These are phyloP conservation scores for Starmerella stellata DNA, from an alignment of 805 yeast genomes.

Conservation along the genomic window DNA sequence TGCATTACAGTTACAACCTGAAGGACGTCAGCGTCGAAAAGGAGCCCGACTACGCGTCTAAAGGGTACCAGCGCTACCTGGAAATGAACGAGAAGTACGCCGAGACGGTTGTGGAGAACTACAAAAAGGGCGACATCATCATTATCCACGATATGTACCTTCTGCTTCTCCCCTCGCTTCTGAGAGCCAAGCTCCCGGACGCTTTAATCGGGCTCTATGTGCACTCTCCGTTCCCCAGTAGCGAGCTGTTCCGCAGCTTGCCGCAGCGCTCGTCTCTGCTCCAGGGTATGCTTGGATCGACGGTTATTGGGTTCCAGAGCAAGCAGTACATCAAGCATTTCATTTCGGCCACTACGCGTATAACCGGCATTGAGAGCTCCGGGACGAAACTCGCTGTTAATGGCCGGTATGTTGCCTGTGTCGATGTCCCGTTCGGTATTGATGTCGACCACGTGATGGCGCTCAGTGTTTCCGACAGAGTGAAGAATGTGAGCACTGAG, in stretches of 20 bases:
- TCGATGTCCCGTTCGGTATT: slow-evolving; percentile 75
- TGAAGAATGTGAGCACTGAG: slow-evolving; percentile 38
- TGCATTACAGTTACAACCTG: slow-evolving; percentile 61
- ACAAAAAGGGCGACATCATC: slow-evolving; percentile 73
- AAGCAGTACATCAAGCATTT: slow-evolving; percentile 79
- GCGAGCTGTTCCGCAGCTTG: slow-evolving; percentile 80
- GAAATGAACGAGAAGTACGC: slow-evolving; percentile 81
- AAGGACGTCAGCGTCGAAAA: slow-evolving; percentile 22
- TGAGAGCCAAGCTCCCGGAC: slow-evolving; percentile 58
- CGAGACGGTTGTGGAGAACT: slow-evolving; percentile 50
- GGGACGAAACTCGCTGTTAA: slow-evolving; percentile 40
- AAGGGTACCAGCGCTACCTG: slow-evolving; percentile 72
- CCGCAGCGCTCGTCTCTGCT: slow-evolving; percentile 65
- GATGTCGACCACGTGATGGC: slow-evolving; percentile 51
- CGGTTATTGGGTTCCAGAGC: slow-evolving; percentile 71
- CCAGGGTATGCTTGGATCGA: slow-evolving; percentile 84
- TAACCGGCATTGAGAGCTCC: slow-evolving; percentile 54
- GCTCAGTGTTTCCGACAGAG: slow-evolving; percentile 34
- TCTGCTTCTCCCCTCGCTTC: slow-evolving; percentile 60
- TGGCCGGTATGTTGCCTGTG: slow-evolving; percentile 59
- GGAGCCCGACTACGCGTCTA: slow-evolving; percentile 28
- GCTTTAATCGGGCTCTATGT: slow-evolving; percentile 61
- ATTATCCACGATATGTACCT: slow-evolving; percentile 88
- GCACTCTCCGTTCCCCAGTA: slow-evolving; percentile 88
- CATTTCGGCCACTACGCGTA: slow-evolving; percentile 71